phyloP scores from a whole-genome alignment of 345 rosid genomes.

The Bretschneidera sinensis region DNA sequence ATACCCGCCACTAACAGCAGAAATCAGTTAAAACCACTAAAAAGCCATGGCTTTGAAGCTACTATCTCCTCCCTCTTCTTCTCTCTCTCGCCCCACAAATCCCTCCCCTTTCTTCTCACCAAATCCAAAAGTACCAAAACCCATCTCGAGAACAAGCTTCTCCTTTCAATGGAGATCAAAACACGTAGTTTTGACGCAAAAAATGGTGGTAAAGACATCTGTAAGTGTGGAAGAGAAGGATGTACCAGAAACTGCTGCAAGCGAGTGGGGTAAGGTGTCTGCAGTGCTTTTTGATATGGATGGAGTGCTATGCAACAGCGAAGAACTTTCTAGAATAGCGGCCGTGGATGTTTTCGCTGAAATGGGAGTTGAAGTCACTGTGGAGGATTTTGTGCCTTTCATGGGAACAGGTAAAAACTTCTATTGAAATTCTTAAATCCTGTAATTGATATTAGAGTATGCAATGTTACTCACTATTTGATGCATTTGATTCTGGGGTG shows the following conservation, averaged over 20 bases:
- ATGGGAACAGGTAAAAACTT: conserved; percentile 67
- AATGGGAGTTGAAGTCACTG: conserved; percentile 78
- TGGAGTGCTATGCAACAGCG: conserved; percentile 85
- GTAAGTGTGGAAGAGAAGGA: conserved; percentile 38
- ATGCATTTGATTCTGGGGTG: background rate
- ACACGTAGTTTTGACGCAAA: conserved; percentile 7
- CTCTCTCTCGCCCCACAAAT: conserved; percentile 27
- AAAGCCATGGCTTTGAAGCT: conserved; percentile 37
- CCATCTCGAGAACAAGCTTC: conserved; percentile 23
- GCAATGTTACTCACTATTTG: background rate
- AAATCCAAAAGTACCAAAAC: conserved; percentile 21
- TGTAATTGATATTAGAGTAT: background rate
- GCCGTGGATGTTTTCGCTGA: conserved; percentile 84
- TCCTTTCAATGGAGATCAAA: conserved; percentile 23
- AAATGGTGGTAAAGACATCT: conserved; percentile 39
- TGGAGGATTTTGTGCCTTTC: conserved; percentile 85
- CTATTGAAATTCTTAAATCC: too few species aligned
- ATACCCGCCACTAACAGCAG: conserved; percentile 26
- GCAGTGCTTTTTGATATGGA: conserved; percentile 94
- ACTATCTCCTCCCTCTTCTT: conserved; percentile 31
- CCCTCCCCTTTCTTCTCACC: conserved; percentile 25
- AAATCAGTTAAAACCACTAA: conserved; percentile 7
- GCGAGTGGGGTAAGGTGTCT: conserved; percentile 77
- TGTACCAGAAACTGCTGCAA: conserved; percentile 13
- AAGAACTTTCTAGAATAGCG: conserved; percentile 83